Evolutionary conservation across 331 rosid species (phyloP).

Genomic region (Rosa hybrid): DNA sequence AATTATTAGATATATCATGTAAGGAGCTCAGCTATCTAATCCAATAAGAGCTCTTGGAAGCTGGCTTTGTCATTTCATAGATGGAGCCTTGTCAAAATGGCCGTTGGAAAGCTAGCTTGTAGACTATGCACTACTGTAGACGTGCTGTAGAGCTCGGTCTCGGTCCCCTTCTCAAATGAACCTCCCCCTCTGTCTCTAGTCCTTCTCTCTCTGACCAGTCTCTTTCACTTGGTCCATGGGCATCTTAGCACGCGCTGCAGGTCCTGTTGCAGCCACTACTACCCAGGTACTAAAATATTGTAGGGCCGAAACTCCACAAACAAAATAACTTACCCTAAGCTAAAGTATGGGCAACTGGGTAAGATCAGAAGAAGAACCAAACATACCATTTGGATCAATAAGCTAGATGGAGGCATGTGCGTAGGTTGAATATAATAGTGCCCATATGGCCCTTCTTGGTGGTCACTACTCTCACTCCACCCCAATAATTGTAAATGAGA

Average conservation of each 20-base stretch:
- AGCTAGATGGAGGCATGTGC: constrained; percentile 27
- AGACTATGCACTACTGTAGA: not conserved
- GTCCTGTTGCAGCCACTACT: constrained; percentile 6
- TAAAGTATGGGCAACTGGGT: constrained; percentile 7
- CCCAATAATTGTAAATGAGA: constrained; percentile 2
- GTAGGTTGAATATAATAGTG: constrained; percentile 21
- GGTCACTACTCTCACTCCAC: not conserved
- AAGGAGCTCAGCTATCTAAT: not conserved
- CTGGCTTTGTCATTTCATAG: constrained; percentile 28
- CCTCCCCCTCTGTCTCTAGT: not conserved
- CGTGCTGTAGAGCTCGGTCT: not conserved
- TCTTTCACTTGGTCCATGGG: constrained; percentile 29
- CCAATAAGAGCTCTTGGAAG: not conserved
- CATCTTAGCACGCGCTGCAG: constrained; percentile 35
- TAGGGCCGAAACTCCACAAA: not conserved
- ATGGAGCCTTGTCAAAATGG: constrained; percentile 36
- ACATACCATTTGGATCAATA: not conserved
- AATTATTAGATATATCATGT: not conserved
- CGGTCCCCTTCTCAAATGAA: not conserved
- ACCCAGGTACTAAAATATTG: not conserved
- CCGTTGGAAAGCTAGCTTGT: constrained; percentile 3
- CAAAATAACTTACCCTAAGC: not conserved
- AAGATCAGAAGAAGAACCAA: not conserved
- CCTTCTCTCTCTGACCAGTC: constrained; percentile 12
- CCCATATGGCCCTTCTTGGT: constrained; percentile 11